Conservation (phyloP, 768 basidiomycete genomes). For the Suillus bovinus region DNA sequence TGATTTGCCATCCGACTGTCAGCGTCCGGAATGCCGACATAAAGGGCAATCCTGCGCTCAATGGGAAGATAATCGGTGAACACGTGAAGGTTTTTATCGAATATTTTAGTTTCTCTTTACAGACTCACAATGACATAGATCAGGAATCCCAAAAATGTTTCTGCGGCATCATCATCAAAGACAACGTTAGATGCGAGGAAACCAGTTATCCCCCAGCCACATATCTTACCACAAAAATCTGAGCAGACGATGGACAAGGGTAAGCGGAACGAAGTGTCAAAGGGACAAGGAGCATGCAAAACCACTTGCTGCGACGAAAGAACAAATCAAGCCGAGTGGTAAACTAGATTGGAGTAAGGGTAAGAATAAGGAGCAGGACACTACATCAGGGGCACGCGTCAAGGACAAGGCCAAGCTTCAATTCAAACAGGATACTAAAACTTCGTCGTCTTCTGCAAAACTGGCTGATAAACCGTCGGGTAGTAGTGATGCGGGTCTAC, state of each 20-base stretch:
- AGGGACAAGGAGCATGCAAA: slow-evolving; percentile 24
- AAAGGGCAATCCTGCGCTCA: slow-evolving; percentile 17
- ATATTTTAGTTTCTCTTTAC: background rate
- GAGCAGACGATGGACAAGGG: slow-evolving; percentile 17
- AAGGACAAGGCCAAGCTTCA: background rate
- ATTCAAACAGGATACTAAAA: background rate
- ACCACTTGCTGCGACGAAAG: slow-evolving; percentile 20
- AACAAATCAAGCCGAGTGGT: slow-evolving; percentile 40
- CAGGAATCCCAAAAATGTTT: slow-evolving; percentile 1
- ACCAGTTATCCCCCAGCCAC: slow-evolving; percentile 15
- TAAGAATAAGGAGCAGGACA: slow-evolving; percentile 42
- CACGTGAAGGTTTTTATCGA: slow-evolving; percentile 46
- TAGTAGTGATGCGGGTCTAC: background rate
- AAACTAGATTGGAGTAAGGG: slow-evolving; percentile 67
- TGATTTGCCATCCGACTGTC: slow-evolving; percentile 38
- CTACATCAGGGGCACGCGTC: background rate
- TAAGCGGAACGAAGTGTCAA: slow-evolving; percentile 30
- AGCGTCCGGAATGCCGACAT: slow-evolving; percentile 36
- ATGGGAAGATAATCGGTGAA: slow-evolving; percentile 48
- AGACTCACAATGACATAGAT: background rate
- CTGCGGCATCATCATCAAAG: slow-evolving; percentile 43
- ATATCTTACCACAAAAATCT: slow-evolving; percentile 5
- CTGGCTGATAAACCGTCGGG: background rate
- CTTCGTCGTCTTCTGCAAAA: background rate
- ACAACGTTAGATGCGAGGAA: slow-evolving; percentile 37